Percentiles rank a stretch among this genome's conserved stretches.
Evolutionary conservation across 148 eudicot genomes (phyloP).

Genomic region (Persicaria tinctoria): DNA sequence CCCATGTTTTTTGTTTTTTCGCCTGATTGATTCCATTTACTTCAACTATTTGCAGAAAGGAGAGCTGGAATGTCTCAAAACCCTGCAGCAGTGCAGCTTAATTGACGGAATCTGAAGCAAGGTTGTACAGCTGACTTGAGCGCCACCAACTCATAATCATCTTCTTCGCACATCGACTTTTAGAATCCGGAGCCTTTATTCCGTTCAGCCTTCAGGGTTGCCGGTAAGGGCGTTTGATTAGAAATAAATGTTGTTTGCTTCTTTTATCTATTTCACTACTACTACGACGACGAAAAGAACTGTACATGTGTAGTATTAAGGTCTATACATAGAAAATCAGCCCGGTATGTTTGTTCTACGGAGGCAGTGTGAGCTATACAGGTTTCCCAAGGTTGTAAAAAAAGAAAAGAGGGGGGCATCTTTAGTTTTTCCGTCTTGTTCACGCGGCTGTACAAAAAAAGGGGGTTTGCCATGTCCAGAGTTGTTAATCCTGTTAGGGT

Average conservation of each 20-base stretch:
- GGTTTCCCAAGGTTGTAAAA: not conserved
- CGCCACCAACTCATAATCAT: not conserved
- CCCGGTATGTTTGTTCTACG: not conserved
- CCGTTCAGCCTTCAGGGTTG: not conserved
- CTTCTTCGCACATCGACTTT: not conserved
- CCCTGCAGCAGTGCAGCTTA: not conserved
- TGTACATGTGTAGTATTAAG: not conserved
- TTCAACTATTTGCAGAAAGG: constrained; percentile 6
- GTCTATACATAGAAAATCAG: not conserved
- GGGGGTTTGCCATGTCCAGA: not conserved
- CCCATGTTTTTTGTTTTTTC: no score
- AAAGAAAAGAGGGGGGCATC: not conserved
- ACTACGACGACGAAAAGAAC: not conserved
- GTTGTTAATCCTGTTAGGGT: not conserved
- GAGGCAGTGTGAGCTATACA: not conserved
- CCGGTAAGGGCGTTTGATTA: not conserved
- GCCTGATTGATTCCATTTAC: not conserved
- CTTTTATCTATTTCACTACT: not conserved
- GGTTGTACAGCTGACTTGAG: constrained; percentile 15
- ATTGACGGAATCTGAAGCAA: not conserved
- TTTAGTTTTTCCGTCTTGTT: not conserved
- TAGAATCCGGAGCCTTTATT: not conserved
- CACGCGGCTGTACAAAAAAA: not conserved
- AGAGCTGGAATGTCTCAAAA: constrained; percentile 13
- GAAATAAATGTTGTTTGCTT: constrained; percentile 1